phyloP scores from a whole-genome alignment of 1,284 basidiomycete species.

The Microbotryum silenes-acaulis region DNA sequence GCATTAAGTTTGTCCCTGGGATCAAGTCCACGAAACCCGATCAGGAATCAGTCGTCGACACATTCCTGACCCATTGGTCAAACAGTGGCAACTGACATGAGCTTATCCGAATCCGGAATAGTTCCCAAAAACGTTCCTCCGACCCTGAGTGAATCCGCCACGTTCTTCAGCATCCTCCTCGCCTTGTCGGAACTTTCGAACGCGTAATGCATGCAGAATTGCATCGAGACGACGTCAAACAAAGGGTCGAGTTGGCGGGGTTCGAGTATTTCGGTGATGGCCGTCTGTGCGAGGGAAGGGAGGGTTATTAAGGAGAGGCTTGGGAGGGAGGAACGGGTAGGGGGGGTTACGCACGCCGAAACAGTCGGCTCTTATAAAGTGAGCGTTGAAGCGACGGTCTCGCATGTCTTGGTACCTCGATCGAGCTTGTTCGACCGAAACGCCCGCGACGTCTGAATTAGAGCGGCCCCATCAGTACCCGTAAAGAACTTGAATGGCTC shows the following conservation, averaged over 20 bases:
- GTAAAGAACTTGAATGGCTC: neutral
- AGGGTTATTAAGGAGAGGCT: too few relatives aligned
- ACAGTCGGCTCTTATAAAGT: conserved; percentile 83
- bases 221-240: conserved; percentile 93
- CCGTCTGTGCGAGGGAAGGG: neutral
- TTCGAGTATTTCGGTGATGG: conserved; percentile 56
- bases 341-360: conserved; percentile 50
- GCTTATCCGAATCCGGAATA: conserved; percentile 71
- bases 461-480: neutral
- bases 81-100: conserved; percentile 55
- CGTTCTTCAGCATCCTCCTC: conserved; percentile 87
- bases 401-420: conserved; percentile 54
- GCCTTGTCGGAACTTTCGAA: conserved; percentile 83
- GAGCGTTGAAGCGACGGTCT: conserved; percentile 57
- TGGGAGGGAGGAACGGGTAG: neutral
- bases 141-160: conserved; percentile 63
- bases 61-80: neutral
- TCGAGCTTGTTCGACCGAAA: conserved; percentile 85
- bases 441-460: conserved; percentile 70
- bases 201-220: conserved; percentile 99
- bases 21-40: conserved; percentile 42
- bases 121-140: conserved; percentile 92
- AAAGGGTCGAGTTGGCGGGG: conserved; percentile 50
- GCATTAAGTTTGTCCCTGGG: conserved; percentile 60
- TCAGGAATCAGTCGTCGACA: neutral